Evolutionary conservation across 78 protist species (phyloP).

Genomic region (Protostelium mycophagum): DNA sequence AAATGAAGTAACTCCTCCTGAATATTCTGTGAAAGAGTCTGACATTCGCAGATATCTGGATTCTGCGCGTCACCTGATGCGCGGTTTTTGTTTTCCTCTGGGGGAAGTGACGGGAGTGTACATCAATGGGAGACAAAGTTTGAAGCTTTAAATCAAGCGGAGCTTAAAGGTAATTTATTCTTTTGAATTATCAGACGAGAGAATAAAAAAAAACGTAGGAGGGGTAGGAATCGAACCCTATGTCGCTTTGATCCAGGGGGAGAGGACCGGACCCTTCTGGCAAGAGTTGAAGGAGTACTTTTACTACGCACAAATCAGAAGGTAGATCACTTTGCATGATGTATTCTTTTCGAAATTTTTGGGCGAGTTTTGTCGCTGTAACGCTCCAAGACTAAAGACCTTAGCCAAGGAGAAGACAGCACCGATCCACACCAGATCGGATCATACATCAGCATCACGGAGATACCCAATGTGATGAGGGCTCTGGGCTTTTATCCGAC

Average conservation of each 20-base stretch:
- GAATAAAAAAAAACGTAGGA: too few species aligned
- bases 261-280: slow-evolving; percentile 13
- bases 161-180: too few species aligned
- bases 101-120: slow-evolving; percentile 18
- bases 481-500: slow-evolving; percentile 72
- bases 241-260: slow-evolving; percentile 36
- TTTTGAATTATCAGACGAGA: too few species aligned
- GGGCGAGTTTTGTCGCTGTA: neutral
- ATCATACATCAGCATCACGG: neutral
- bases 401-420: slow-evolving; percentile 41
- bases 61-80: slow-evolving; percentile 30
- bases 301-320: slow-evolving; percentile 56
- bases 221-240: slow-evolving; percentile 22
- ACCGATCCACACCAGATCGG: neutral
- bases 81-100: slow-evolving; percentile 33
- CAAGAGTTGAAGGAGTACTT: slow-evolving; percentile 48
- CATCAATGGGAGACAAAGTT: neutral
- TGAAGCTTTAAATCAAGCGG: neutral
- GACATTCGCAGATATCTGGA: slow-evolving; percentile 1
- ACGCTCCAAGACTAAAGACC: neutral
- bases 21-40: neutral
- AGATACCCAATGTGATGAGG: slow-evolving; percentile 52
- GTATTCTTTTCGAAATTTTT: too few species aligned
- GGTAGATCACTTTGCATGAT: too few species aligned
- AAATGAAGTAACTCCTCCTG: neutral